These are phyloP conservation scores for Microdochium paspali DNA, from an alignment of 2,329 filamentous ascomycete genomes.

Conservation along the genomic window DNA sequence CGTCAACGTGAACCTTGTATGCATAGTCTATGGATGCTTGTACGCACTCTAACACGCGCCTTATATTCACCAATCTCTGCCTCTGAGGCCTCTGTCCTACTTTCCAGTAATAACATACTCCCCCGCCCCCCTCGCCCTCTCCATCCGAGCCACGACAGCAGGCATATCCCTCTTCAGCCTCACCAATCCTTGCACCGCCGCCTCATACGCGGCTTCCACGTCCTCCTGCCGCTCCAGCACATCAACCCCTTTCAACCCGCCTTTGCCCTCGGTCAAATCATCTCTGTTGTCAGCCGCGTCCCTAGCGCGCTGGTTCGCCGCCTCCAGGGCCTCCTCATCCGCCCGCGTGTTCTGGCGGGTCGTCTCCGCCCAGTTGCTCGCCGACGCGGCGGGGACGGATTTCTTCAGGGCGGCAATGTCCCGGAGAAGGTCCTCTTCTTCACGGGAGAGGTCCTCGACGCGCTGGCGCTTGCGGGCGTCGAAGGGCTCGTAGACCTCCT, in stretches of 20 bases:
- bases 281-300: slow-evolving; percentile 11
- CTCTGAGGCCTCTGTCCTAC: not conserved
- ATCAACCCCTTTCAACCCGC: slow-evolving; percentile 17
- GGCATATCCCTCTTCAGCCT: slow-evolving; percentile 51
- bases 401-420: slow-evolving; percentile 54
- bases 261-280: slow-evolving; percentile 5
- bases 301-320: slow-evolving; percentile 10
- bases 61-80: too few relatives aligned
- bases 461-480: slow-evolving; percentile 48
- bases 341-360: slow-evolving; percentile 27
- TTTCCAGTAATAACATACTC: slow-evolving; percentile 39
- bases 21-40: too few relatives aligned
- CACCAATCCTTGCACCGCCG: slow-evolving; percentile 39
- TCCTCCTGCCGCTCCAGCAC: slow-evolving; percentile 33
- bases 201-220: slow-evolving; percentile 35
- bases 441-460: slow-evolving; percentile 49
- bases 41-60: too few relatives aligned
- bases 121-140: slow-evolving; percentile 50
- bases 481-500: slow-evolving; percentile 47
- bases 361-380: slow-evolving; percentile 29
- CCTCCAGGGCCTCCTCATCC: slow-evolving; percentile 36
- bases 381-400: slow-evolving; percentile 35
- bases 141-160: slow-evolving; percentile 53
- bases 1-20: too few relatives aligned
- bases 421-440: slow-evolving; percentile 55